Evolutionary conservation across 306 rosid species (phyloP).

Genomic region (Quillaja saponaria): DNA sequence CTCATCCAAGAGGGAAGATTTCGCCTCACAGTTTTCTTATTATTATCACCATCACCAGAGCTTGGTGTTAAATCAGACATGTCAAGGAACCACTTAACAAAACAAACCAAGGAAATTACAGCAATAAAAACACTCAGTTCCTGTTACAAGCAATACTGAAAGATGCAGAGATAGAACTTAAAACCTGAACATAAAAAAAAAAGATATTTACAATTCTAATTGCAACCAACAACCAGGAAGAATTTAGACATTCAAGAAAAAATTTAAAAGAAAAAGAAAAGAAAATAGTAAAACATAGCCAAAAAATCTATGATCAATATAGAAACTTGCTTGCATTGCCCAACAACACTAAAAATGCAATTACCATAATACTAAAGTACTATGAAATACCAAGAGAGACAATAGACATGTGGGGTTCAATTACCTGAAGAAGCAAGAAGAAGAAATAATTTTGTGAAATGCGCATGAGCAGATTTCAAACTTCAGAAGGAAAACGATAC

Average conservation of each 20-base stretch:
- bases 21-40: slow-evolving; percentile 46
- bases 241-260: not conserved
- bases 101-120: too few relatives aligned
- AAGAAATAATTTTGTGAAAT: not conserved
- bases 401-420: not conserved
- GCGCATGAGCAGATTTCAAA: too few relatives aligned
- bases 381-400: too few relatives aligned
- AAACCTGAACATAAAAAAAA: slow-evolving; percentile 8
- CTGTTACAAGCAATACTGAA: not conserved
- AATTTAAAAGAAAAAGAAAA: not conserved
- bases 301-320: not conserved
- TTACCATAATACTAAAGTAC: too few relatives aligned
- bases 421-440: not conserved
- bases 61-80: slow-evolving; percentile 51
- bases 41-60: slow-evolving; percentile 19
- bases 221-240: too few relatives aligned
- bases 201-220: not conserved
- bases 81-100: too few relatives aligned
- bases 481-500: too few relatives aligned
- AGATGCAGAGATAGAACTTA: slow-evolving; percentile 13
- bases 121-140: slow-evolving; percentile 21
- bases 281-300: not conserved
- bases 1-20: slow-evolving; percentile 73
- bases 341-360: too few relatives aligned
- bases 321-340: not conserved